Conservation (phyloP, 176 grass and related monocot genomes). For the Oryza australiensis region DNA sequence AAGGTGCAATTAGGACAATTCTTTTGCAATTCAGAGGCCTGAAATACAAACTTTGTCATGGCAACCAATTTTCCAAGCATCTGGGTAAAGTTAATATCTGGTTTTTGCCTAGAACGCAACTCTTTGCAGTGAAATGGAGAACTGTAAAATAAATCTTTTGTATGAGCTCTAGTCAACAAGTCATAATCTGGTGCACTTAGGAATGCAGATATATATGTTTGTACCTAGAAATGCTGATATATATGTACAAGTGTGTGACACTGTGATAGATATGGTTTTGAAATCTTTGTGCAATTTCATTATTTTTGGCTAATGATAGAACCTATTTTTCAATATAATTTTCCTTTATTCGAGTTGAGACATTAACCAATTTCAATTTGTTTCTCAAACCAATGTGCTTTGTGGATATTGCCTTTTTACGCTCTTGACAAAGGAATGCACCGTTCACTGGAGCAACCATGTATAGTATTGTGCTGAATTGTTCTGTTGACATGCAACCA, state of each 20-base stretch:
- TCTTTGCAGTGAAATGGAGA: not conserved
- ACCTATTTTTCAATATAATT: not conserved
- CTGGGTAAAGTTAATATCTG: not conserved
- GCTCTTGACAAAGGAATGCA: not conserved
- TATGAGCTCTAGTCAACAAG: not conserved
- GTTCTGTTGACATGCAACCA: conserved; percentile 2
- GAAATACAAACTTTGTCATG: not conserved
- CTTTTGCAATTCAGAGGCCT: not conserved
- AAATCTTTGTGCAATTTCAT: not conserved
- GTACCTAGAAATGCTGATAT: not conserved
- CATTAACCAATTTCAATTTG: not conserved
- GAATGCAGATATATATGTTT: not conserved
- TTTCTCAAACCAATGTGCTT: too few species aligned
- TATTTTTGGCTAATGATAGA: not conserved
- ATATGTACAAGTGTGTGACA: not conserved
- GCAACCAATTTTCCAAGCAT: not conserved
- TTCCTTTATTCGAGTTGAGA: not conserved
- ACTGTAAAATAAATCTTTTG: not conserved
- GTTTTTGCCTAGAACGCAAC: not conserved
- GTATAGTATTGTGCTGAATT: conserved; percentile 39
- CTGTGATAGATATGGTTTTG: not conserved
- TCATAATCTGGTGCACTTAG: not conserved
- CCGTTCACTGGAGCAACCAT: not conserved
- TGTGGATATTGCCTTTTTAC: not conserved
- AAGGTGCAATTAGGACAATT: conserved; percentile 5